phyloP scores from a whole-genome alignment of 2,329 filamentous ascomycete species.

The Colletotrichum sp. region DNA sequence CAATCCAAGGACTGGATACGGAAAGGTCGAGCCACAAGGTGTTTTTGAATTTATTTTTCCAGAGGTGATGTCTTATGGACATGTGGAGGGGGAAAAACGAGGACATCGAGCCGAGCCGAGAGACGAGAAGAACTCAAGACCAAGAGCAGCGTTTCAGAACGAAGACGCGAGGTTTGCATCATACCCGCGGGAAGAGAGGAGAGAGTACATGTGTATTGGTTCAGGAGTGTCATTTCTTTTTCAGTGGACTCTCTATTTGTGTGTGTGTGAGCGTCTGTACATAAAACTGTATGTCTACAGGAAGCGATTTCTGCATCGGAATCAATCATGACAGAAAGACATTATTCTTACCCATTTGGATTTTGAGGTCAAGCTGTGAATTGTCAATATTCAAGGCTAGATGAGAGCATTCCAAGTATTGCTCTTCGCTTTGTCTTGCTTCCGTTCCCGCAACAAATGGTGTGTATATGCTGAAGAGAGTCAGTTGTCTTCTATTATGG shows the following conservation, averaged over 20 bases:
- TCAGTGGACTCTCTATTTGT: background rate
- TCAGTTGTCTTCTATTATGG: too few species aligned
- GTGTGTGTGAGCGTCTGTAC: background rate
- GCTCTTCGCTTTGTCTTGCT: too few species aligned
- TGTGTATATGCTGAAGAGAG: too few species aligned
- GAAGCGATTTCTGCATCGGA: background rate
- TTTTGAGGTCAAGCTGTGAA: background rate
- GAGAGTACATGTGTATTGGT: background rate
- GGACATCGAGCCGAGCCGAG: background rate
- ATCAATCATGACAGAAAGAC: background rate
- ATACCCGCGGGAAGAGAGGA: background rate
- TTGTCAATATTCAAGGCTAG: background rate
- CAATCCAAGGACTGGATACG: background rate
- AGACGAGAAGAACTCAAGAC: background rate
- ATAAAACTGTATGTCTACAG: background rate
- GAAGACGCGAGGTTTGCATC: background rate
- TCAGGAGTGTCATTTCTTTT: background rate
- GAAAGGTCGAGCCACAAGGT: background rate
- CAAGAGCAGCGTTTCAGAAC: slow-evolving; percentile 4
- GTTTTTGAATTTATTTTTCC: background rate
- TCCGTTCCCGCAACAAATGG: too few species aligned
- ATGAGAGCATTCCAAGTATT: background rate
- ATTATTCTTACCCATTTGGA: background rate
- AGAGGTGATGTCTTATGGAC: background rate
- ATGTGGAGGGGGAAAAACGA: background rate